Percentiles rank a stretch among this genome's conserved stretches.
Evolutionary conservation across 305 asterid species (phyloP).

Genomic region (Ilex paraguariensis): DNA sequence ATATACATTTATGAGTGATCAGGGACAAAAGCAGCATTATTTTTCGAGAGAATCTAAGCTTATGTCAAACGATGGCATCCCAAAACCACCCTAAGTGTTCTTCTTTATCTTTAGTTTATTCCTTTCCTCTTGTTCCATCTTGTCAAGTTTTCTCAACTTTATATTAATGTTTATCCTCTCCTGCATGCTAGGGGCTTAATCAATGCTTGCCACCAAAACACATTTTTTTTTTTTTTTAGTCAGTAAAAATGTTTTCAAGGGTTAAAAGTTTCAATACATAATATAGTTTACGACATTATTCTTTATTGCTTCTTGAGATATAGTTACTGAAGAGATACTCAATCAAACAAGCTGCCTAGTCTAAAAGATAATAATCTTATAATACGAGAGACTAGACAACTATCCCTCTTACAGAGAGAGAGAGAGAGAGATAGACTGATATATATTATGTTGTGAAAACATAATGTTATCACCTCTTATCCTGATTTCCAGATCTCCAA

Average conservation of each 20-base stretch:
- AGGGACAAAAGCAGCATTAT: conserved; percentile 34
- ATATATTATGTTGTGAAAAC: not conserved
- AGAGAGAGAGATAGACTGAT: no score
- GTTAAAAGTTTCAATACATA: no score
- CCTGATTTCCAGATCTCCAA: conserved; percentile 37
- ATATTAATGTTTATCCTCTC: conserved; percentile 18
- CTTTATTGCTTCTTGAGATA: not conserved
- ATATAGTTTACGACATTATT: no score
- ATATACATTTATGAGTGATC: conserved; percentile 23
- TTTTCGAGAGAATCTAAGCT: conserved; percentile 22
- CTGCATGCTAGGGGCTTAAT: no score
- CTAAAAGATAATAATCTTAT: no score
- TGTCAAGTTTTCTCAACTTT: conserved; percentile 41
- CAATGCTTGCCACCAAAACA: no score
- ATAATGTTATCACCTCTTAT: conserved; percentile 23
- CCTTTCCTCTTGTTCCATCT: conserved; percentile 42
- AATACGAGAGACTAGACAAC: no score
- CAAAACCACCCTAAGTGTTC: not conserved
- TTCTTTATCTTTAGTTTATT: not conserved
- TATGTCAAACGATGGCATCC: conserved; percentile 16
- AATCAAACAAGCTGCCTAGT: no score
- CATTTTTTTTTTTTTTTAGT: no score
- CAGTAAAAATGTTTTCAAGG: no score
- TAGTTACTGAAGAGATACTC: not conserved
- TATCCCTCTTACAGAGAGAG: no score